phyloP scores from a whole-genome alignment of 1,284 basidiomycete genomes.

The Apiotrichum porosum region DNA sequence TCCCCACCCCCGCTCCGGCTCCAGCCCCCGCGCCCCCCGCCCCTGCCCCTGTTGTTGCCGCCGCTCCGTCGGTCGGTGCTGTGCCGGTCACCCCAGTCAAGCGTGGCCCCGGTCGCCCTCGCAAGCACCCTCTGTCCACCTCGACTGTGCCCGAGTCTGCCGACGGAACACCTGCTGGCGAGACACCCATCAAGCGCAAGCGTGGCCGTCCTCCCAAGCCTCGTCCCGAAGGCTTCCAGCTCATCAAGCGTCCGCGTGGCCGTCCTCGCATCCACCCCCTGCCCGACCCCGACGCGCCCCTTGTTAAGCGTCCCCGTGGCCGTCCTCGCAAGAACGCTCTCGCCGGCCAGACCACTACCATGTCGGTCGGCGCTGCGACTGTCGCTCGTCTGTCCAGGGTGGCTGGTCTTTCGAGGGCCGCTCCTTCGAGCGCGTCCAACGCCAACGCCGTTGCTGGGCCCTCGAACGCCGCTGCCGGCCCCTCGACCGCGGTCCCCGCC shows the following conservation, averaged over 20 bases:
- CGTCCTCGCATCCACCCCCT: constrained; percentile 16
- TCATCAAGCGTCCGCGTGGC: constrained; percentile 11
- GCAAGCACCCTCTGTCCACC: constrained; percentile 1
- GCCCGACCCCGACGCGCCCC: constrained; percentile 3
- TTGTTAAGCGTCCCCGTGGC: constrained; percentile 4
- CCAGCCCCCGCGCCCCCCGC: not conserved
- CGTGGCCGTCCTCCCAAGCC: constrained; percentile 1
- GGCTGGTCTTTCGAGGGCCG: too few species aligned
- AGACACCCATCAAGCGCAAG: not conserved
- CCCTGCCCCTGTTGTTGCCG: not conserved
- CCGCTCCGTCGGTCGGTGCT: not conserved
- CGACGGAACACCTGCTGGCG: too few species aligned
- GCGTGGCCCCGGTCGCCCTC: not conserved
- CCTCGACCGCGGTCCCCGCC: too few species aligned
- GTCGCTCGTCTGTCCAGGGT: too few species aligned
- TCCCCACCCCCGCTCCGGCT: not conserved
- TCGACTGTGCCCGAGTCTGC: not conserved
- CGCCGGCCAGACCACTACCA: not conserved
- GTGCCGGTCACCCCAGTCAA: not conserved
- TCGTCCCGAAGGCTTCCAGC: not conserved
- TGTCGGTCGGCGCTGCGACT: too few species aligned
- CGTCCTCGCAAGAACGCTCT: constrained; percentile 10
- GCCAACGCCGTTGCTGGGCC: too few species aligned
- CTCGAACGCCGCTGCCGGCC: too few species aligned
- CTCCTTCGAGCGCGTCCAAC: too few species aligned